Conservation (phyloP, 306 rosid genomes). For the Lotus japonicus region DNA sequence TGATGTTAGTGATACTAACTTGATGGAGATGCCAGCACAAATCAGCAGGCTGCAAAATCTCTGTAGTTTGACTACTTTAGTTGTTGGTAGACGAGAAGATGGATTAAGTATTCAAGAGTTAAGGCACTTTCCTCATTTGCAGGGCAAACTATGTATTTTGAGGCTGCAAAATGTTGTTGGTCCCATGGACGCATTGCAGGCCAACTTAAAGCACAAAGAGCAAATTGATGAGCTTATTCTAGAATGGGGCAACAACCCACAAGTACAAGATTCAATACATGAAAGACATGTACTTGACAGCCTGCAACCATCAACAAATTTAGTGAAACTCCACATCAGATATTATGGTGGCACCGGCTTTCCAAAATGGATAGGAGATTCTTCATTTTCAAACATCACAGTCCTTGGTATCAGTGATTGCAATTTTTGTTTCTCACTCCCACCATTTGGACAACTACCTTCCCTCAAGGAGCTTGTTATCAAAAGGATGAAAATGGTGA, state of each 20-base stretch:
- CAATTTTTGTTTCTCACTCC: neutral
- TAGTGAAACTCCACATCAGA: neutral
- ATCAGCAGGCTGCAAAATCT: neutral
- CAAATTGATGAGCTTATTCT: neutral
- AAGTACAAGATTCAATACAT: neutral
- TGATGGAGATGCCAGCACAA: neutral
- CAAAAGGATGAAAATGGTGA: neutral
- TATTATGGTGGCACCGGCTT: neutral
- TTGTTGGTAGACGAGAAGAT: neutral
- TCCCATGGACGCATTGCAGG: neutral
- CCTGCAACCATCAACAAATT: neutral
- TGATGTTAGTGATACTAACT: neutral
- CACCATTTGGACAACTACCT: neutral
- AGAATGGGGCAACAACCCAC: neutral
- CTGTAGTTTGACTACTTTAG: neutral
- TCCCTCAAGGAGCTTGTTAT: neutral
- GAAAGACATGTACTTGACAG: neutral
- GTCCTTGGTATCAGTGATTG: neutral
- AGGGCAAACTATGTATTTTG: neutral
- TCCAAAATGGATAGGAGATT: conserved; percentile 1
- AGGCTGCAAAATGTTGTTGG: neutral
- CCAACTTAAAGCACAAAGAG: neutral
- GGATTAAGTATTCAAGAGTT: neutral
- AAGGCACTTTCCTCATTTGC: neutral
- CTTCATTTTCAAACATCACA: neutral